A percentile compares a stretch with the other conserved stretches of the same genome.
phyloP scores from a whole-genome alignment of 2,329 filamentous ascomycete species.

The Bisporella sp. region DNA sequence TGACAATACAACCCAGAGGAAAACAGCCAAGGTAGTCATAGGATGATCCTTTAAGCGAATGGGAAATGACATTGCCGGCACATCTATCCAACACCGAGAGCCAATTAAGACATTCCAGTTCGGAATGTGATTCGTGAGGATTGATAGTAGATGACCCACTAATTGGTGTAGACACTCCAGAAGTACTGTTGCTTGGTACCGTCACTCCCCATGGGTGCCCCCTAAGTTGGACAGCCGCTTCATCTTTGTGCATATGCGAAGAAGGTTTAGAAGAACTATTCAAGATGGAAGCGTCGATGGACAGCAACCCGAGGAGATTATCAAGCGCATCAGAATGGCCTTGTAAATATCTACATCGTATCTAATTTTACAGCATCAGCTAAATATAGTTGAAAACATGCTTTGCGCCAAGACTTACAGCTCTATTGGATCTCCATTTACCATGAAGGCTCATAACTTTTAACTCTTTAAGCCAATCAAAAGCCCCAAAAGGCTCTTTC shows the following conservation, averaged over 20 bases:
- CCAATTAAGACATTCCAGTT: background rate
- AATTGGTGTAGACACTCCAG: background rate
- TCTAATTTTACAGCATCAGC: too few relatives aligned
- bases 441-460: constrained; percentile 21
- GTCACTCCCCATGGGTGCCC: too few relatives aligned
- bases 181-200: too few relatives aligned
- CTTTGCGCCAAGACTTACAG: constrained; percentile 3
- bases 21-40: constrained; percentile 38
- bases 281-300: too few relatives aligned
- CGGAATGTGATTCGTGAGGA: background rate
- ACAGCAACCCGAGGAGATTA: too few relatives aligned
- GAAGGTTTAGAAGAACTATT: too few relatives aligned
- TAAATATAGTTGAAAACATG: too few relatives aligned
- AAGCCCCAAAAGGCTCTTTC: constrained; percentile 18
- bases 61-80: constrained; percentile 27
- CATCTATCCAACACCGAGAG: background rate
- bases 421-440: constrained; percentile 17
- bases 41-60: constrained; percentile 30
- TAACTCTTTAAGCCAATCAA: constrained; percentile 24
- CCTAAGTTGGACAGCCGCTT: too few relatives aligned
- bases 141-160: background rate
- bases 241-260: too few relatives aligned
- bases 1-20: constrained; percentile 36
- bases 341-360: too few relatives aligned
- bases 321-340: too few relatives aligned